These are phyloP conservation scores for Leishmania turanica DNA, from an alignment of 208 protist species.

Conservation along the genomic window DNA sequence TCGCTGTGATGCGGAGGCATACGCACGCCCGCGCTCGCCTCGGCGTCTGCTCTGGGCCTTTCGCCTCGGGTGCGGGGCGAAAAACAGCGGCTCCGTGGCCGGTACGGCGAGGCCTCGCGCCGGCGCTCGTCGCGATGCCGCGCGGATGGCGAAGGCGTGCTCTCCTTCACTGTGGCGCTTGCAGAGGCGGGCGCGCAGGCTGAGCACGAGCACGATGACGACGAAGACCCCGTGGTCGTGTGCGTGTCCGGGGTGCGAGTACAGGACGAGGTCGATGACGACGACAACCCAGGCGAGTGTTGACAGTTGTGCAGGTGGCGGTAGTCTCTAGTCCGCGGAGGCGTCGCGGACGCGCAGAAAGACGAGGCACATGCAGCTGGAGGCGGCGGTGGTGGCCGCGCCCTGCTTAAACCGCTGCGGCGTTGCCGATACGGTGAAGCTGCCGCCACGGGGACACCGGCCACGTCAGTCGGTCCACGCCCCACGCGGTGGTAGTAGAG, in stretches of 20 bases:
- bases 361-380: not conserved
- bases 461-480: constrained; percentile 14
- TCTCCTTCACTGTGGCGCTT: not conserved
- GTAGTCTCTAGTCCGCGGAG: not conserved
- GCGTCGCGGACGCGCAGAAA: constrained; percentile 1
- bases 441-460: not conserved
- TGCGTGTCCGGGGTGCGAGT: not conserved
- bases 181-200: too few species aligned
- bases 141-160: not conserved
- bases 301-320: not conserved
- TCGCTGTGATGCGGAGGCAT: not conserved
- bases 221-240: constrained; percentile 3
- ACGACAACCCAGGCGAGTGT: constrained; percentile 19
- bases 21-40: not conserved
- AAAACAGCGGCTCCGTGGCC: not conserved
- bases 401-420: not conserved
- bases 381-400: not conserved
- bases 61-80: not conserved
- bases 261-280: constrained; percentile 7
- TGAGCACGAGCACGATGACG: constrained; percentile 6
- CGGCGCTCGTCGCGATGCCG: not conserved
- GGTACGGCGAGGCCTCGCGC: not conserved
- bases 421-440: not conserved
- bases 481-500: constrained; percentile 56
- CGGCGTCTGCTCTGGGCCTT: not conserved